A percentile compares a stretch with the other conserved stretches of the same genome.
Conservation (phyloP, 805 yeast genomes). For the Metschnikowia lunata region DNA sequence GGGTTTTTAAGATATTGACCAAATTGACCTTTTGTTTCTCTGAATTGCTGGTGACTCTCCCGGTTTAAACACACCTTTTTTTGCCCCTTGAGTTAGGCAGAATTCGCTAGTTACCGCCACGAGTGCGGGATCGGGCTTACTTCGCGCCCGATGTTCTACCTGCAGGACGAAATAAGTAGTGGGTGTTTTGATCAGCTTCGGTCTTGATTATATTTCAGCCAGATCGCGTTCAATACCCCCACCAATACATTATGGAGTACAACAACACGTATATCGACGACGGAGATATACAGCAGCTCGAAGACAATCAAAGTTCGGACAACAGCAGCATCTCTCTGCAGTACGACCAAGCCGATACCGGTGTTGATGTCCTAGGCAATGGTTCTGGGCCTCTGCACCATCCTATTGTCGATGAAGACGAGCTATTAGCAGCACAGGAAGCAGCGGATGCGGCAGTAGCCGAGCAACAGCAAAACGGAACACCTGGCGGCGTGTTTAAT, state of each 20-base stretch:
- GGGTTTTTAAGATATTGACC: too few relatives aligned
- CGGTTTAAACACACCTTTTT: too few relatives aligned
- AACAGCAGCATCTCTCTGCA: constrained; percentile 18
- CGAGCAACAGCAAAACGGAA: constrained; percentile 35
- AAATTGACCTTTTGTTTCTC: too few relatives aligned
- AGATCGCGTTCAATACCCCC: too few relatives aligned
- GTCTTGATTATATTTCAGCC: too few relatives aligned
- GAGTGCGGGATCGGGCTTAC: too few relatives aligned
- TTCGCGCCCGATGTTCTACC: too few relatives aligned
- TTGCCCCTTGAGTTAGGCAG: too few relatives aligned
- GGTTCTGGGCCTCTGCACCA: constrained; percentile 5
- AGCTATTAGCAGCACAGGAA: constrained; percentile 41
- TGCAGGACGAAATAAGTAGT: too few relatives aligned
- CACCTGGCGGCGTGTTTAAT: constrained; percentile 62
- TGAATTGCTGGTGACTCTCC: too few relatives aligned
- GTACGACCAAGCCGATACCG: constrained; percentile 7
- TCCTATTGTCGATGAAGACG: constrained; percentile 36
- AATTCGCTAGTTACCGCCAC: too few relatives aligned
- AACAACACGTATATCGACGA: constrained; percentile 29
- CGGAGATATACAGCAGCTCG: constrained; percentile 20
- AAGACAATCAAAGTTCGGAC: constrained; percentile 16
- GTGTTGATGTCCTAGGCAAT: constrained; percentile 6
- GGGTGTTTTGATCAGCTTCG: too few relatives aligned
- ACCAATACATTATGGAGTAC: constrained; percentile 17
- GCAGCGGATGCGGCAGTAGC: constrained; percentile 47